These are phyloP conservation scores for Rhinocladiella similis DNA, from an alignment of 2,329 filamentous ascomycete genomes.

Conservation along the genomic window DNA sequence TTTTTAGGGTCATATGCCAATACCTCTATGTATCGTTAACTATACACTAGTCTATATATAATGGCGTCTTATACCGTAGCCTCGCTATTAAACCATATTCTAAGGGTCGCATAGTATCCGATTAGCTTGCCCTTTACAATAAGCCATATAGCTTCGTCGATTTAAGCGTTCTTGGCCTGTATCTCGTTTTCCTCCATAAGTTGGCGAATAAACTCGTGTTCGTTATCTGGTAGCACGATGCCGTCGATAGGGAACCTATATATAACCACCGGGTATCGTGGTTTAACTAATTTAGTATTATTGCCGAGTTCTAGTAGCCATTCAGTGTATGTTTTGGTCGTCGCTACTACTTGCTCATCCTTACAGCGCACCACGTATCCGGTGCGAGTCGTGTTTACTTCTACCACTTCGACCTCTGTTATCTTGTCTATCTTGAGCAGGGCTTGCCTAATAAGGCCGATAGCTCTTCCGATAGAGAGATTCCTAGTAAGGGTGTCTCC, in stretches of 20 bases:
- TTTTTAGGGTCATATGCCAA: slow-evolving; percentile 21
- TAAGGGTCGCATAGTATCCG: slow-evolving; percentile 27
- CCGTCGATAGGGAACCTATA: slow-evolving; percentile 28
- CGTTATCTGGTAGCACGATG: slow-evolving; percentile 15
- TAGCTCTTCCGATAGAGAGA: not conserved
- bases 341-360: slow-evolving; percentile 24
- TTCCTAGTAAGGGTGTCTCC: slow-evolving; percentile 2
- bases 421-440: slow-evolving; percentile 2
- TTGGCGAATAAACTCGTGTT: slow-evolving; percentile 20
- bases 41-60: slow-evolving; percentile 21
- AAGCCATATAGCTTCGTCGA: slow-evolving; percentile 32
- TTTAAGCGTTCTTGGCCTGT: slow-evolving; percentile 20
- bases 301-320: slow-evolving; percentile 27
- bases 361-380: slow-evolving; percentile 31
- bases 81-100: slow-evolving; percentile 32
- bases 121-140: slow-evolving; percentile 27
- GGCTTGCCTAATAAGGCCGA: slow-evolving; percentile 1
- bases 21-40: slow-evolving; percentile 28
- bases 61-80: slow-evolving; percentile 29
- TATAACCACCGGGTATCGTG: slow-evolving; percentile 26
- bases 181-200: slow-evolving; percentile 29
- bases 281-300: slow-evolving; percentile 28
- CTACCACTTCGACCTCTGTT: slow-evolving; percentile 7
- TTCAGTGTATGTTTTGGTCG: slow-evolving; percentile 26
- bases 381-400: slow-evolving; percentile 27